Base-by-base conservation (phyloP, 208 protist genomes). In the Crithidia expoeki region DNA sequence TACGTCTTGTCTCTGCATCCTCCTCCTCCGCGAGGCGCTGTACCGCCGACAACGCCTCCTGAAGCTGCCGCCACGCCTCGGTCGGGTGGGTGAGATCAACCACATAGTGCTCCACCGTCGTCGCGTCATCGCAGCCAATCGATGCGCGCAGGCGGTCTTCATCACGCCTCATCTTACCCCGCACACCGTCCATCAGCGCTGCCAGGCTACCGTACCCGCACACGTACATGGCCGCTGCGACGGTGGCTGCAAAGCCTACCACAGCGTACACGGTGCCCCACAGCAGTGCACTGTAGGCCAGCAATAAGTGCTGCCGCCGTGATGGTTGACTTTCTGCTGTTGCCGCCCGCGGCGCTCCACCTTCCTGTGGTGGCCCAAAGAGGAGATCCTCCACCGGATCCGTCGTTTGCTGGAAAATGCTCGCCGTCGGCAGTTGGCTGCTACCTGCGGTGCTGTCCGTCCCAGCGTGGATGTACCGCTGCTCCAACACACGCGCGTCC, bases 211-310 rank as follows among this genome's bases (percentile, higher is more conserved):
- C 23, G 68, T 84, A 87, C 7, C 86, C 90, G 61, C 83, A 91
- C 2, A 51, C 25, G 51, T 79, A 84, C 86, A 96, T 92, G 50
- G 74, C 79, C 17, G 77, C 19, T 6, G 32, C 47, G 25, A 90
- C 81, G 0, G 79, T 80, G 12, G 59, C 47, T 1, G 36, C 14
- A 19, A 92, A 80, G 0, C 88, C 88, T 33, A 85, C 16, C 0
- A 93, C 10, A 2, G 90, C 88, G 49, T 88, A 94, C 32, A 83
- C 11, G 14, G 90, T 88, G 5, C 90, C 90, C 82, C 80, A 93
- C 25, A 86, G 32, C 30, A 96, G 77, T 3, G 90, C 87, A 2
- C 66, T 71, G 66, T 89, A 96, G 5, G 90, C 90, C 1, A 96
- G 69, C 30, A 87, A 63, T 11, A 94, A 51, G 69, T 93, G 85